phyloP scores from a whole-genome alignment of 257 asterid species.

The Osmanthus fragrans region DNA sequence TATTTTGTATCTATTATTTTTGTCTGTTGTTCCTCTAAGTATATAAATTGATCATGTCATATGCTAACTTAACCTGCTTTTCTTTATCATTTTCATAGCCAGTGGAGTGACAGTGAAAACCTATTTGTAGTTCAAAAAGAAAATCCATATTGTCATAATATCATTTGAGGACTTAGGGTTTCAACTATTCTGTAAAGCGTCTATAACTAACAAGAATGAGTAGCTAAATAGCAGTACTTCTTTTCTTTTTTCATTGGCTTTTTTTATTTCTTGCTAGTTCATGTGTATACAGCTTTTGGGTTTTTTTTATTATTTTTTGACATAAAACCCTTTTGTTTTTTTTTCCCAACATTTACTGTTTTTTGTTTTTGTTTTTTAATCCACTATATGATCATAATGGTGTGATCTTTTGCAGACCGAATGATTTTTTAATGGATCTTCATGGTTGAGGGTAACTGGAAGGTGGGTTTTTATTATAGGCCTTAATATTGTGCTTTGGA shows the following conservation, averaged over 20 bases:
- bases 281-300: not conserved
- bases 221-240: not conserved
- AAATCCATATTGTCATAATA: not conserved
- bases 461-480: not conserved
- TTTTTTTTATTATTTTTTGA: too few relatives aligned
- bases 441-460: not conserved
- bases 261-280: too few relatives aligned
- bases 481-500: not conserved
- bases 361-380: too few relatives aligned
- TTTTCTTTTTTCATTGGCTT: too few relatives aligned
- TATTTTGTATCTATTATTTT: not conserved
- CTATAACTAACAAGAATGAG: not conserved
- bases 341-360: not conserved
- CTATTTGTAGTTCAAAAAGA: not conserved
- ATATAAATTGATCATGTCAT: slow-evolving; percentile 3
- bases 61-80: slow-evolving; percentile 10
- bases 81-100: not conserved
- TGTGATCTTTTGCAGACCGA: not conserved
- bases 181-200: not conserved
- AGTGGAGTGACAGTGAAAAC: not conserved
- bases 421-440: not conserved
- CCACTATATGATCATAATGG: too few relatives aligned
- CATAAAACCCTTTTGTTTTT: not conserved
- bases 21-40: not conserved
- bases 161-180: not conserved